These are phyloP conservation scores for Leccinum fibrillosum DNA, from an alignment of 768 basidiomycete species.

Conservation along the genomic window DNA sequence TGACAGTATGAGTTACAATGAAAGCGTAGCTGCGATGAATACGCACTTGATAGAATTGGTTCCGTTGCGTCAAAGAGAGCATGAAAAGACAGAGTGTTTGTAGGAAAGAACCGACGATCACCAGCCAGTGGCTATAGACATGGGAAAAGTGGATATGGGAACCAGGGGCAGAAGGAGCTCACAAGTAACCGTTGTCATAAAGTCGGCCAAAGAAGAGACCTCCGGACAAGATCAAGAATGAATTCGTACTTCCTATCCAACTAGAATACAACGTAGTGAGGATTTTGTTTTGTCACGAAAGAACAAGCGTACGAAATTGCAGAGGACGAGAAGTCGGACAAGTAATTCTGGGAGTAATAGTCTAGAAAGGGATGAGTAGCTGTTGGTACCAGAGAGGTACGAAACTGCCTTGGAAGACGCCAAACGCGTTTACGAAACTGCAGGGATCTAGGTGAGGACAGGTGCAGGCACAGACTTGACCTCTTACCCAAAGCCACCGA, in stretches of 20 bases:
- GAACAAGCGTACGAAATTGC: constrained; percentile 31
- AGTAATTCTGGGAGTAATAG: constrained; percentile 36
- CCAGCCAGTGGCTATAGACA: constrained; percentile 37
- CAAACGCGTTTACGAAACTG: constrained; percentile 37
- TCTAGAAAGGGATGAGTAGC: constrained; percentile 23
- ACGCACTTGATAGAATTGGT: constrained; percentile 36
- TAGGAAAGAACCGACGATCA: constrained; percentile 43
- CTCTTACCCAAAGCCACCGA: constrained; percentile 36
- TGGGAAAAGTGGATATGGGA: neutral
- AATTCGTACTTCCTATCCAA: constrained; percentile 49
- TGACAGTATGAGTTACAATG: constrained; percentile 32
- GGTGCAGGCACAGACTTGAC: neutral
- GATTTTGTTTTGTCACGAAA: neutral
- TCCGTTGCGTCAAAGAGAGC: constrained; percentile 38
- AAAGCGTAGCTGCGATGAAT: constrained; percentile 9
- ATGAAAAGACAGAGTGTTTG: constrained; percentile 41
- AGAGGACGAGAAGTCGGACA: constrained; percentile 35
- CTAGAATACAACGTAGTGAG: constrained; percentile 13
- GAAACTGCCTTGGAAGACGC: constrained; percentile 38
- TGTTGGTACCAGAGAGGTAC: neutral
- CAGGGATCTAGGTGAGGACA: neutral
- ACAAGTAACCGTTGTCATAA: constrained; percentile 53
- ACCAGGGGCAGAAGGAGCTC: constrained; percentile 4
- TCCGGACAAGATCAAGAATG: constrained; percentile 41
- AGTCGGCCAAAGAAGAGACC: constrained; percentile 48